Percentiles rank a stretch among this genome's conserved stretches.
These are phyloP conservation scores for Melianthus villosus DNA, from an alignment of 441 rosid species.

Conservation along the genomic window DNA sequence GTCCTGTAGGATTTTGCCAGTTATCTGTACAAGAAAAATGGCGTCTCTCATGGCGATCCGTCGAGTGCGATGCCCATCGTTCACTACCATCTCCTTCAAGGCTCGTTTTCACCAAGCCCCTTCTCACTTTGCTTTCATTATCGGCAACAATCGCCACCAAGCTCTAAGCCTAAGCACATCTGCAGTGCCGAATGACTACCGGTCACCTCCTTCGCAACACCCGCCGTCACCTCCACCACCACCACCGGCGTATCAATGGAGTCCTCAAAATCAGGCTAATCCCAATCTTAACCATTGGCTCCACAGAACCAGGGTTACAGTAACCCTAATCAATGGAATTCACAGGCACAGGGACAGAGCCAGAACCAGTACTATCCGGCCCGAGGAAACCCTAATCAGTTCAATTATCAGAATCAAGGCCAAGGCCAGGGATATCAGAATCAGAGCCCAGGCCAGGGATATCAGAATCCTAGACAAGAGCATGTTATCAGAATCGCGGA, in stretches of 20 bases:
- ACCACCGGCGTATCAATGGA: conserved; percentile 19
- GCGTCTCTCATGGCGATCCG: conserved; percentile 42
- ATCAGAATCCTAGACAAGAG: not conserved
- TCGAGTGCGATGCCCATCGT: conserved; percentile 10
- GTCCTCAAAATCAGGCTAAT: conserved; percentile 8
- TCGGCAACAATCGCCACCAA: conserved; percentile 2
- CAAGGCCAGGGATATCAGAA: not conserved
- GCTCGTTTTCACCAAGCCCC: conserved; percentile 16
- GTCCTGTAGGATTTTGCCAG: no score
- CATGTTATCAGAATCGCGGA: not conserved
- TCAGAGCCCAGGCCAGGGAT: not conserved
- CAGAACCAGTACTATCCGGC: conserved; percentile 1
- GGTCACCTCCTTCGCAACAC: conserved; percentile 10
- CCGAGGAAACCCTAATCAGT: conserved; percentile 12
- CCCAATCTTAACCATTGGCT: conserved; percentile 17
- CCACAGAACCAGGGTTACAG: conserved; percentile 10
- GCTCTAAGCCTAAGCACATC: conserved; percentile 29
- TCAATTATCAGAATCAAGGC: conserved; percentile 5
- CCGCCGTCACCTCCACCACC: conserved; percentile 15
- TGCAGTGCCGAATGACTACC: conserved; percentile 25
- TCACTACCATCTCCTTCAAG: conserved; percentile 17
- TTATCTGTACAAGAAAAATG: conserved; percentile 9
- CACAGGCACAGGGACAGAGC: conserved; percentile 7
- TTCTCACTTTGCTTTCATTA: conserved; percentile 11
- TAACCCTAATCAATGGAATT: conserved; percentile 17